Base-by-base conservation (phyloP, 345 rosid genomes). In the Bruguiera sexangula region DNA sequence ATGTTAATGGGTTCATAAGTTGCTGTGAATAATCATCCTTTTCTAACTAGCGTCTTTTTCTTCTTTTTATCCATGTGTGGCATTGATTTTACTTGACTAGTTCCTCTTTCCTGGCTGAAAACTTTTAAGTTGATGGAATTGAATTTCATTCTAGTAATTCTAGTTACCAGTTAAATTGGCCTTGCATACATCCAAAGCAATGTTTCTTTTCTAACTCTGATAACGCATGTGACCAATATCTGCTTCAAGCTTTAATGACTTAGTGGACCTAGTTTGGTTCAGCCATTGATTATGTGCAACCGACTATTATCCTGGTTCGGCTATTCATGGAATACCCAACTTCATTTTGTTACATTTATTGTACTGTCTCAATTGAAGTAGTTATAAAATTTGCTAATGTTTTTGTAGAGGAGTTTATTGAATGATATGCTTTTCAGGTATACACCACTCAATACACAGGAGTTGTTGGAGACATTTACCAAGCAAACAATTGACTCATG, bases 401-500 rank as follows among this genome's bases (percentile, higher is more conserved):
- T 55, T 11, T 66, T 50, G 27, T 29, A 66, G 69, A 43, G 53
- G 26, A 11, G n/a, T 66, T 73, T 65, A 51, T 52, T 31, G 58
- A 15, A 30, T 69, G 39, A 50, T 75, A 27, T 75, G 65, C 29
- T 73, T 56, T 83, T 64, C 83, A 91, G 94, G 84, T 93, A 89
- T 65, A 85, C 91, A 19, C 97, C 90, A 56, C 85, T 94, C 22
- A 85, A 86, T 69, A 89, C 96, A 2, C 82, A 82, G 79, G 97
- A 87, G 77, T 72, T 91, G 86, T 78, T 94, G 74, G 98, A 91
- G 73, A 66, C 85, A 46, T 84, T 82, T 70, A 68, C 87, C n/a
- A 82, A 87, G 89, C 91, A 84, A 85, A 81, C 85, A n/a, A 70
- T 91, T 53, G 87, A 89, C 69, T 89, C 92, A 63, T 91, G 98